Conservation (phyloP, 371 early-diverging fungal genomes). For the Rhizopus arrhizus region DNA sequence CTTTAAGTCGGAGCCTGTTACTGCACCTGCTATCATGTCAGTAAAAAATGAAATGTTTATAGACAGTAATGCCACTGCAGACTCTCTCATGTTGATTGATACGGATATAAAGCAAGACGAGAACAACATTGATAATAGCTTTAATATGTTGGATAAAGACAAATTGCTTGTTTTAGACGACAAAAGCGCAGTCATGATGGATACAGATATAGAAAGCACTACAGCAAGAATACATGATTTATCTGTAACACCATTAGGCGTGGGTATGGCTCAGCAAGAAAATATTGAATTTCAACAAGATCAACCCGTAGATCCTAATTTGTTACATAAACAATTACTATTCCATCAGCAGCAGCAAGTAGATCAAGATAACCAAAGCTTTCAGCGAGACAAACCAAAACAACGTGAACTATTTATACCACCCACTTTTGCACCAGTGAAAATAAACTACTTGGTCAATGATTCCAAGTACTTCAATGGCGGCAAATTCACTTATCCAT, state of each 20-base stretch:
- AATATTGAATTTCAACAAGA: background rate
- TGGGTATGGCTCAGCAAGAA: constrained; percentile 15
- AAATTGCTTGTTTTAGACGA: constrained; percentile 1
- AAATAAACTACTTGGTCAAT: constrained; percentile 35
- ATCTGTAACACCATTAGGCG: constrained; percentile 19
- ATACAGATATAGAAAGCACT: constrained; percentile 8
- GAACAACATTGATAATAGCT: background rate
- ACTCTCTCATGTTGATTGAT: background rate
- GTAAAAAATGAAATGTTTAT: background rate
- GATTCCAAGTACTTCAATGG: constrained; percentile 51
- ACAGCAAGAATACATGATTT: constrained; percentile 6
- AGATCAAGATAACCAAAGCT: background rate
- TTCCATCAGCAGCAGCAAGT: background rate
- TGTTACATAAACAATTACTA: background rate
- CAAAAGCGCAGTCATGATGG: background rate
- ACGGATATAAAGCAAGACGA: constrained; percentile 7
- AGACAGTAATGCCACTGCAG: background rate
- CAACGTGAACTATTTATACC: constrained; percentile 26
- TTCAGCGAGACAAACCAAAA: background rate
- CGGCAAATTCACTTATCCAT: constrained; percentile 48
- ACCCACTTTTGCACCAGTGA: constrained; percentile 54
- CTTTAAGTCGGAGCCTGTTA: constrained; percentile 29
- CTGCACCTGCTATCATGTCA: background rate
- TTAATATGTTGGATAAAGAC: constrained; percentile 6
- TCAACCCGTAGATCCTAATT: background rate